Evolutionary conservation across 106 monocot genomes (phyloP), one percentile per base, ranked within the genome.

Genomic region (Acorus calamus): DNA sequence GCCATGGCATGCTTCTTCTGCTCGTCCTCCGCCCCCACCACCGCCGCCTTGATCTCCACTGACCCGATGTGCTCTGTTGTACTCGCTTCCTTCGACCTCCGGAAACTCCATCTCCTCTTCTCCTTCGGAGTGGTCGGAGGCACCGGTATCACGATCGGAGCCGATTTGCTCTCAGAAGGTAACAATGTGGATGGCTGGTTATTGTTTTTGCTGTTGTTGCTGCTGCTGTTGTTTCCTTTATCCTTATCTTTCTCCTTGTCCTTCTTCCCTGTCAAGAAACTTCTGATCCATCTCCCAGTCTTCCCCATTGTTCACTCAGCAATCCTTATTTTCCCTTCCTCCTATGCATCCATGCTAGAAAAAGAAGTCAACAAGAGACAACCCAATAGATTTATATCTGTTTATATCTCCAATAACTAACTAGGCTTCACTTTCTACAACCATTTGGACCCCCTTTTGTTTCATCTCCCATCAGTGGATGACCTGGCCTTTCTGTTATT

Each of bases 61-160:
- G 59, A 56, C 12, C 53, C 57, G 2, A 14, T 2, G 48, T 8
- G 12, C 11, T 59, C 69, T 8, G 49, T 2, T 44, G 52, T 66
- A 63, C 42, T 67, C 77, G 45, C 4, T 9, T 62, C 77, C 60
- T 57, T 75, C 49, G 73, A 54, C 48, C 73, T 57, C 46, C 78
- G 66, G 65, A 88, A 88, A 59, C 88, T 88, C 81, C 81, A 88
- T 49, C 88, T 67, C 57, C 57, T 63, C 78, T 65, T 87, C 77
- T 87, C 87, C 76, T 75, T 86, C 0, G 69, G 49, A 2, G 28
- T 28, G 28, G 28, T 28, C 1, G 28, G 28, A 28, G 28, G 28
- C 28, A 44, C 53, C 1, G 73, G 64, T 2, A 28, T 54, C 11
- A 71, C 49, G 11, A 46, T 44, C 2, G 56, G 46, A 51, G 55